A percentile compares a stretch with the other conserved stretches of the same genome.
These are phyloP conservation scores for Heliamphora exappendiculata DNA, from an alignment of 148 eudicot genomes.

Conservation along the genomic window DNA sequence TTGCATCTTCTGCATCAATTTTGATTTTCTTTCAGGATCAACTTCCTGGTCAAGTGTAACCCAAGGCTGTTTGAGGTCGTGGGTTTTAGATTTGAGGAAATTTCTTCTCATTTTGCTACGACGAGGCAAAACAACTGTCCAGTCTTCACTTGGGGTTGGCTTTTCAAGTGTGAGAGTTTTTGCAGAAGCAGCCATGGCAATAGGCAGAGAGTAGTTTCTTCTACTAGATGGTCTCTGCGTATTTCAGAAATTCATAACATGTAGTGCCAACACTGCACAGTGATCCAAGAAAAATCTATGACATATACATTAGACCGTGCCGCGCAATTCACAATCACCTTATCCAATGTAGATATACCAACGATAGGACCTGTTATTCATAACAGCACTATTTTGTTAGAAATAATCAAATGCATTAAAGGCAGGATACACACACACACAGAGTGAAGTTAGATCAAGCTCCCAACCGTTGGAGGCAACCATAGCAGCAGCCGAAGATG, in stretches of 20 bases:
- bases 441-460: too few species aligned
- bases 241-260: neutral
- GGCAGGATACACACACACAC: too few species aligned
- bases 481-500: too few species aligned
- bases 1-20: slow-evolving; percentile 49
- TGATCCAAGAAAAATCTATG: too few species aligned
- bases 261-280: neutral
- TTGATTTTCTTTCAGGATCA: slow-evolving; percentile 38
- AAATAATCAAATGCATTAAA: too few species aligned
- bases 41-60: slow-evolving; percentile 37
- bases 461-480: too few species aligned
- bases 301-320: too few species aligned
- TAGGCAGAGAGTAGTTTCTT: neutral
- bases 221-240: neutral
- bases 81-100: slow-evolving; percentile 12
- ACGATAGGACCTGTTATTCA: too few species aligned
- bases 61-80: slow-evolving; percentile 37
- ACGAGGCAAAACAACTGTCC: slow-evolving; percentile 70
- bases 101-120: slow-evolving; percentile 39
- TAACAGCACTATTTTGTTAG: too few species aligned
- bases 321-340: too few species aligned
- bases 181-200: slow-evolving; percentile 36
- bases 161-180: slow-evolving; percentile 22
- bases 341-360: too few species aligned
- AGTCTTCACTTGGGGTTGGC: slow-evolving; percentile 31